phyloP scores from a whole-genome alignment of 2,329 filamentous ascomycete genomes.

The Paraphaeosphaeria sporulosa region DNA sequence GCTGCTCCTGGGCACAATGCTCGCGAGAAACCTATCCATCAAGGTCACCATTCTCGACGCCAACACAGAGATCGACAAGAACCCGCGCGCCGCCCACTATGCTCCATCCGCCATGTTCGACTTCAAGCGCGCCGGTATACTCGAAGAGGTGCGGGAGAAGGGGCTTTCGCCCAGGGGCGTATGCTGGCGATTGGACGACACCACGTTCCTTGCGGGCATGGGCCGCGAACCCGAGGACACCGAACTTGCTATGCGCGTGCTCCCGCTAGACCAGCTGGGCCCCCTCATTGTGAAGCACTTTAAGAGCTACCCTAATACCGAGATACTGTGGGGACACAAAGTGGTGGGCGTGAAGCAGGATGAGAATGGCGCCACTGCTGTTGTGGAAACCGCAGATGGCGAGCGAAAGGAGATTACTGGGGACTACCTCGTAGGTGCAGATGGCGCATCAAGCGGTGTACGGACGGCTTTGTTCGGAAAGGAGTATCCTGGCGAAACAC shows the following conservation, averaged over 20 bases:
- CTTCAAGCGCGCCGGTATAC: constrained; percentile 65
- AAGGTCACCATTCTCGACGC: constrained; percentile 64
- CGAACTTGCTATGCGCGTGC: constrained; percentile 38
- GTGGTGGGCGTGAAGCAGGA: constrained; percentile 42
- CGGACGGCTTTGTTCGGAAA: constrained; percentile 43
- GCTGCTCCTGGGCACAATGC: constrained; percentile 53
- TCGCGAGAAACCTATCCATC: constrained; percentile 60
- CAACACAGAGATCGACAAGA: constrained; percentile 62
- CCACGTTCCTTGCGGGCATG: constrained; percentile 41
- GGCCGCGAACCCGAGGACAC: constrained; percentile 38
- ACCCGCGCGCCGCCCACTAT: constrained; percentile 70
- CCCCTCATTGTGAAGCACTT: constrained; percentile 40
- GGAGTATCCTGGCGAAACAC: constrained; percentile 65
- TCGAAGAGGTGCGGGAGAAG: constrained; percentile 57
- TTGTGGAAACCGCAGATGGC: constrained; percentile 36
- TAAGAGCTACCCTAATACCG: constrained; percentile 33
- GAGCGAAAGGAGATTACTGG: constrained; percentile 34
- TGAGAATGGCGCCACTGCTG: constrained; percentile 35
- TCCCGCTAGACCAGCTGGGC: constrained; percentile 41
- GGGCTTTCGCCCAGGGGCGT: constrained; percentile 54
- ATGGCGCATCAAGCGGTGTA: constrained; percentile 45
- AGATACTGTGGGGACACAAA: constrained; percentile 44
- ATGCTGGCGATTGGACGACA: constrained; percentile 54
- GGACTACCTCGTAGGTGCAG: constrained; percentile 46
- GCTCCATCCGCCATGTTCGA: constrained; percentile 66